Evolutionary conservation across 768 basidiomycete genomes (phyloP).

Genomic region (Pisolithus marmoratus): DNA sequence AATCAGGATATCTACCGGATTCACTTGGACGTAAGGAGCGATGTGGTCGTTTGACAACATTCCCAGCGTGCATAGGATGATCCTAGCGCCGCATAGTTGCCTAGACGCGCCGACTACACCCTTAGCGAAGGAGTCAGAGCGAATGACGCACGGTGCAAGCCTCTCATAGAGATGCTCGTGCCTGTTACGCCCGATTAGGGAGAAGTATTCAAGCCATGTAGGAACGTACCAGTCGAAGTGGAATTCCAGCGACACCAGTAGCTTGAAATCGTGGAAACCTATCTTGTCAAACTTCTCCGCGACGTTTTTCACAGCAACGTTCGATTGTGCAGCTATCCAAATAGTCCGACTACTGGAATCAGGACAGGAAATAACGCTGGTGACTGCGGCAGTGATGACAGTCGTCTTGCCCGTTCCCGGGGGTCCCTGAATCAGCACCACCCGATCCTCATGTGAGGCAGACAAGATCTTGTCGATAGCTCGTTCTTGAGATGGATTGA

Average conservation of each 20-base stretch:
- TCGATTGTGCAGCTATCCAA: constrained; percentile 44
- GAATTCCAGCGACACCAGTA: constrained; percentile 42
- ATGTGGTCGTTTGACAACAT: constrained; percentile 35
- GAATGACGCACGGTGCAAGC: constrained; percentile 31
- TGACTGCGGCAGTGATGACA: constrained; percentile 34
- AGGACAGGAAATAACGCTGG: constrained; percentile 10
- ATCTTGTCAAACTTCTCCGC: constrained; percentile 36
- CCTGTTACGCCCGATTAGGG: constrained; percentile 24
- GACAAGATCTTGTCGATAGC: constrained; percentile 29
- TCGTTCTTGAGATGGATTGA: constrained; percentile 23
- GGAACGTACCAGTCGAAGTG: constrained; percentile 39
- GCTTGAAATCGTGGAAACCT: constrained; percentile 29
- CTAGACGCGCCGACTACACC: constrained; percentile 13
- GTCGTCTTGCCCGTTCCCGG: constrained; percentile 43
- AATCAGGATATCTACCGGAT: constrained; percentile 34
- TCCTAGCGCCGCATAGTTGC: constrained; percentile 23
- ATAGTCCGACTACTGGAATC: constrained; percentile 13
- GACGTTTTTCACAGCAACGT: constrained; percentile 50
- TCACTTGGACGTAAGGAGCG: constrained; percentile 13
- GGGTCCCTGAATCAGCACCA: constrained; percentile 30
- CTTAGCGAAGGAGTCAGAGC: constrained; percentile 26
- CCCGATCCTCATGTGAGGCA: constrained; percentile 10
- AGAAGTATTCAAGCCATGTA: neutral
- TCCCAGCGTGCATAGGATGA: constrained; percentile 44
- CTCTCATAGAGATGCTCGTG: constrained; percentile 45